Evolutionary conservation across 1,284 basidiomycete species (phyloP), one percentile per base, ranked within the genome.

Genomic region (Chondrostereum purpureum): DNA sequence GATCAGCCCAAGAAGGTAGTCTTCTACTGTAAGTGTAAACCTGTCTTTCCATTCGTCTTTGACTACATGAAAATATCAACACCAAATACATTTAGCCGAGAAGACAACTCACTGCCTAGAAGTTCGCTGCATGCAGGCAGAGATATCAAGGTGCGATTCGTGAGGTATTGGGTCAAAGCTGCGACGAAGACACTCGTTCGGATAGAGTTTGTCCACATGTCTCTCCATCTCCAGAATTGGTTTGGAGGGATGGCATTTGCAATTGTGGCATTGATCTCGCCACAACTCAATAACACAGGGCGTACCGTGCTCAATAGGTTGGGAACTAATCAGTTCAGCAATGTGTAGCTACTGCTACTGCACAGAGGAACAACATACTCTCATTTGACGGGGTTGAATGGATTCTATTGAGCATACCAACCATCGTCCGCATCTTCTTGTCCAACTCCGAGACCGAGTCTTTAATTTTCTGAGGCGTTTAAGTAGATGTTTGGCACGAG

Each of bases 1-100:
- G 48, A 92, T 89, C 22, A 92, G 63, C 1, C 82, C 84, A 53
- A 90, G 89, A n/a, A 92, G 69, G 60, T 92, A 92, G 56, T 92
- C 89, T 61, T 92, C 89, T 2, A 76, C 80, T 5, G 82, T 69
- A 21, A 92, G 57, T 1, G 70, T 60, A 45, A 91, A 73, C 35
- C 78, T 72, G 56, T 83, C 82, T 44, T 73, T 71, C 83, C 82
- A 89, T 51, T 80, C 81, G 8, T 73, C 70, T 55, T 79, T 69
- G 42, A 91, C 88, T 91, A 50, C 5, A n/a, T 38, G 5, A 24
- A 5, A 27, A 46, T 33, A 45, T 19, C 39, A 36, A 55, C 33
- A 36, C 47, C 19, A 45, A 37, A 49, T 36, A 48, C 12, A 43
- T 39, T 24, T 44, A 16, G 43, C 17, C 36, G 40, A 44, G 36